Evolutionary conservation across 2,329 filamentous ascomycete genomes (phyloP).

Genomic region (Calonectria crousiana): DNA sequence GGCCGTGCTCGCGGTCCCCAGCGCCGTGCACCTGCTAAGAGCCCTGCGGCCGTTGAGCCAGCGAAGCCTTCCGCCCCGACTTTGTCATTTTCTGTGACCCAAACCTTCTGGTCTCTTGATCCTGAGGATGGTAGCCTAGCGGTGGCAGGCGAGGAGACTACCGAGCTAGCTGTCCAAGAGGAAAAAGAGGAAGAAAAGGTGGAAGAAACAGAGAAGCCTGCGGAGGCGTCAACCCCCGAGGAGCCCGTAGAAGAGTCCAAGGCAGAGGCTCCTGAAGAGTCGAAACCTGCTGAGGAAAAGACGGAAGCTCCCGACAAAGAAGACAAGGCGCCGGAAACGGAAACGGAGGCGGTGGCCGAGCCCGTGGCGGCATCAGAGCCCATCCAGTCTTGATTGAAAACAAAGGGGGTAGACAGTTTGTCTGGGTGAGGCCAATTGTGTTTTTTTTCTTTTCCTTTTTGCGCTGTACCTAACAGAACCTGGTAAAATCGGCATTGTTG

Average conservation of each 20-base stretch:
- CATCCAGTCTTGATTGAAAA: constrained; percentile 37
- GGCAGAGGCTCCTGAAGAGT: not conserved
- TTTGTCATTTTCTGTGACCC: constrained; percentile 61
- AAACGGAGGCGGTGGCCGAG: constrained; percentile 50
- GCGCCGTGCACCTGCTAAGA: constrained; percentile 74
- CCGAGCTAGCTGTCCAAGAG: constrained; percentile 20
- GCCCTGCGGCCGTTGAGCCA: constrained; percentile 53
- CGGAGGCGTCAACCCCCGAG: not conserved
- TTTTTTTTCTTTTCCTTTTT: not conserved
- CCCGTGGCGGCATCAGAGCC: constrained; percentile 52
- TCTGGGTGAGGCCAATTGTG: not conserved
- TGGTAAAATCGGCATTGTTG: constrained; percentile 10
- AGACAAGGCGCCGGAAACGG: constrained; percentile 27
- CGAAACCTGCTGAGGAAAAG: constrained; percentile 19
- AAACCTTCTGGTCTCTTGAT: constrained; percentile 66
- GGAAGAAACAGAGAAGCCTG: constrained; percentile 18
- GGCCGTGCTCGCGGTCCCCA: constrained; percentile 89
- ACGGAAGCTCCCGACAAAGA: constrained; percentile 8
- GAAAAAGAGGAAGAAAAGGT: constrained; percentile 20
- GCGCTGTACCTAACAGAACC: constrained; percentile 14
- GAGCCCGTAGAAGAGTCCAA: not conserved
- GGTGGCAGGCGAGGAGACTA: constrained; percentile 35
- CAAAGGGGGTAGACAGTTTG: not conserved
- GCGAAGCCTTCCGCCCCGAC: constrained; percentile 46
- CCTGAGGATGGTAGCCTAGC: constrained; percentile 60